phyloP scores from a whole-genome alignment of 257 asterid species.

The Scutellaria barbata region DNA sequence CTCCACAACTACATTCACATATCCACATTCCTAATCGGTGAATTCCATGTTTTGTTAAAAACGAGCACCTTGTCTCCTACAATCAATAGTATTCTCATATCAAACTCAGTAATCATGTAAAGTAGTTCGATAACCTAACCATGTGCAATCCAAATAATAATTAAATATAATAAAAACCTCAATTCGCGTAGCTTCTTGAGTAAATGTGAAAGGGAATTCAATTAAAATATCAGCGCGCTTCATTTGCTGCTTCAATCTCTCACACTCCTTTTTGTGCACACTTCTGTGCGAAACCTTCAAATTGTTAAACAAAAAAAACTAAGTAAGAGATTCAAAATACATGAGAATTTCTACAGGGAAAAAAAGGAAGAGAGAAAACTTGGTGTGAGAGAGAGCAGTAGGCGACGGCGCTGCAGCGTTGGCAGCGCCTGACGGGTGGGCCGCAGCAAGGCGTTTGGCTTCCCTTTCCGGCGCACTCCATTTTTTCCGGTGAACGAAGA shows the following conservation, averaged over 20 bases:
- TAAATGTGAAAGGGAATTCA: constrained; percentile 77
- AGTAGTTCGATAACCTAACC: constrained; percentile 9
- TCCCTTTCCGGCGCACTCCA: constrained; percentile 96
- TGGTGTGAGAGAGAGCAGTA: constrained; percentile 94
- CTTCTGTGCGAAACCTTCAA: constrained; percentile 69
- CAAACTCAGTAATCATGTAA: constrained; percentile 27
- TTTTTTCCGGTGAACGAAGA: constrained; percentile 24
- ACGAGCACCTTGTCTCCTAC: constrained; percentile 61
- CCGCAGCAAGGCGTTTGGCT: constrained; percentile 74
- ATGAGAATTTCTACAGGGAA: neutral
- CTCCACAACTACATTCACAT: constrained; percentile 76
- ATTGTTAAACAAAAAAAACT: constrained; percentile 9
- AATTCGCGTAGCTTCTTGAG: constrained; percentile 47
- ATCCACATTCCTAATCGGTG: constrained; percentile 84
- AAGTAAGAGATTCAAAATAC: constrained; percentile 13
- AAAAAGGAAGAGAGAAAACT: constrained; percentile 41
- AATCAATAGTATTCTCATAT: constrained; percentile 21
- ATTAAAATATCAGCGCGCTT: constrained; percentile 49
- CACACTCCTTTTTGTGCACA: constrained; percentile 78
- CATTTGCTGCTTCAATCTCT: constrained; percentile 75
- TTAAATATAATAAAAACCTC: constrained; percentile 40
- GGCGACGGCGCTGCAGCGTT: constrained; percentile 77
- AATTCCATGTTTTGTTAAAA: constrained; percentile 56
- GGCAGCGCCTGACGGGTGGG: constrained; percentile 68
- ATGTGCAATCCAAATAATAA: constrained; percentile 8